Base-by-base conservation (phyloP, 2,329 filamentous ascomycete genomes). In the Tolypocladium ophioglossoides region DNA sequence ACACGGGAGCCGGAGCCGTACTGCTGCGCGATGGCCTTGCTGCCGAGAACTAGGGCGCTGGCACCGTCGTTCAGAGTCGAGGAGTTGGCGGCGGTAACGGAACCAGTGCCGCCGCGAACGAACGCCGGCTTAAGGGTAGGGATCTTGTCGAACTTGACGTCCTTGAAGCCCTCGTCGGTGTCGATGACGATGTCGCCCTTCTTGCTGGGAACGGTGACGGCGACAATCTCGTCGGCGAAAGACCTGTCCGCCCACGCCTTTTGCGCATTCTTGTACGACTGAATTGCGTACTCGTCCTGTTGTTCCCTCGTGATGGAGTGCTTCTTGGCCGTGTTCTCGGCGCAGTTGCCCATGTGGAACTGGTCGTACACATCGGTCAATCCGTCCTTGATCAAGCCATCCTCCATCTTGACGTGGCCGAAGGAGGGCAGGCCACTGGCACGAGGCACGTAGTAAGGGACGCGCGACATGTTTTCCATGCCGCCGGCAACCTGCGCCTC, bases 291-390 rank as follows among this genome's bases (percentile, higher is more conserved):
- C 59, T 86, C 79, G 65, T 99, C 94, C 74, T 99, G 94, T 68
- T 88, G 84, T 70, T 96, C 84, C 16, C 94, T 78, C 10, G 86
- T 85, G 58, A 99, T 81, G 1, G 80, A 75, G 70, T 89, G 81
- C 63, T 91, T 92, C 78, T 95, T 96, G 50, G 89, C 94, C 2
- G 92, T 96, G 61, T 86, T 89, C 75, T 99, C 94, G 18, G 91
- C 91, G 68, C 94, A 99, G 63, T 94, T 91, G 46, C 94, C 94
- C 94, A 99, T 99, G 72, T 97, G 94, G 65, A 96, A 87, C 68
- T 96, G 83, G 69, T 95, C 91, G 72, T 96, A 99, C 16, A 96
- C 92, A 68, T 99, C 94, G 76, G 90, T 96, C 57, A 99, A 74
- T 0, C 94, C 94, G 66, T 99, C 94, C 70, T 94, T 94, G 67